Base-by-base conservation (phyloP, 352 stramenopile species). In the Peronospora belbahrii region DNA sequence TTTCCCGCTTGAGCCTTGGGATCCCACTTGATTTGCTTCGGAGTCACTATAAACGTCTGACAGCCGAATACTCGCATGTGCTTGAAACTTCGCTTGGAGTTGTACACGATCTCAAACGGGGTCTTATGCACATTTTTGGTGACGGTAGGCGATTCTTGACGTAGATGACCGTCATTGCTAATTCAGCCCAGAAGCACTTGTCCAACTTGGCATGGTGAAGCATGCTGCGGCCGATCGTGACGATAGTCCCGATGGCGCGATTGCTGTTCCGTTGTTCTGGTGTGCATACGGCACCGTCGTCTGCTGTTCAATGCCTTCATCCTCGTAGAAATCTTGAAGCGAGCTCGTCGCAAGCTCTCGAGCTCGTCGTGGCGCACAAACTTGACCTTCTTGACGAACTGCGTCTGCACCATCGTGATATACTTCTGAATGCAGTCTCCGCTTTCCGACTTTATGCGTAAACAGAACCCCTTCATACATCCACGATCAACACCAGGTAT, bases 71-170 rank as follows among this genome's bases (percentile, higher is more conserved):
- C 15, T 14, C 35, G 35, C 18, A 41, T 41, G 35, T 41, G 35
- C 35, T 38, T 38, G 4, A 38, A n/a, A 38, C 32, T 38, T 23
- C 14, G 32, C 32, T 38, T 38, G 32, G 32, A 38, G 9, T 38
- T 38, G 32, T 38, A 22, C 14, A 38, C 7, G 18, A 38, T 38
- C 32, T 38, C 32, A n/a, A 23, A 23, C 13, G n/a, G 32, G 14
- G 32, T 38, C 32, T 38, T 38, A 15, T 38, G 15, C n/a, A 19
- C 32, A 38, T 11, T 15, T 38, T 38, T 3, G 32, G 14, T 20
- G 32, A 38, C 13, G 32, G 32, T 11, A 38, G 15, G 14, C 13
- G n/a, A 11, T 38, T 38, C 32, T 38, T 38, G 14, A 38, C 13
- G 32, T 38, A 38, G 32, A 38, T 38, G 6, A 15, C 32, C 6